Base-by-base conservation (phyloP, 2,329 filamentous ascomycete genomes). In the Trichothecium sympodiale region DNA sequence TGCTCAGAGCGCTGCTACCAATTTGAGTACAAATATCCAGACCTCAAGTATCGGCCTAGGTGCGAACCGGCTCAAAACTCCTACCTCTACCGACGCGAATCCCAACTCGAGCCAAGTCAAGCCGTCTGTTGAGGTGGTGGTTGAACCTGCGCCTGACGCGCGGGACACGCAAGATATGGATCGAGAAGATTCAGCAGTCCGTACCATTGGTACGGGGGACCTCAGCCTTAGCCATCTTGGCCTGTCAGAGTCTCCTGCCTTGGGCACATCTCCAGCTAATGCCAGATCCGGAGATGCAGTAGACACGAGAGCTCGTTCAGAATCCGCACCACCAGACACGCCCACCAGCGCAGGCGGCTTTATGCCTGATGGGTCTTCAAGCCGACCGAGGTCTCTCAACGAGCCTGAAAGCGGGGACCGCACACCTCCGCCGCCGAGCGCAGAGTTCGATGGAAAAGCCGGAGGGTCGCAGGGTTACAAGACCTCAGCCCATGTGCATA, bases 181-280 rank as follows among this genome's bases (percentile, higher is more conserved):
- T 38, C 70, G 71, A 41, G 83, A 77, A 48, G 79, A 86, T 46
- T 75, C 79, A 10, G 87, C 91, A 2, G 74, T 95, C 3, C 86
- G 89, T 51, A 96, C 91, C 1, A 67, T 98, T 34, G 91, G 91
- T 10, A 77, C 77, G 49, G 91, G 91, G 5, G 84, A 95, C 51
- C 65, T 98, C 33, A 94, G 85, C 54, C 70, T 96, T 38, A 87
- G 84, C 49, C 85, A 94, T 51, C 67, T 96, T 29, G 89, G 89
- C 25, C 83, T 96, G 37, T 58, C 69, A 9, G 80, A 84, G 34
- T 52, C 63, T n/a, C 62, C 64, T 12, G 70, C 62, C 47, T 57
- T 62, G 33, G 56, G 71, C n/a, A 56, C 67, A 33, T 78, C 71
- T 23, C 71, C 76, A 4, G 67, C 71, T 46, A 65, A 60, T 31